Percentiles rank a stretch among this genome's conserved stretches.
Conservation (phyloP, 768 basidiomycete species). For the Leucocoprinus sp. region DNA sequence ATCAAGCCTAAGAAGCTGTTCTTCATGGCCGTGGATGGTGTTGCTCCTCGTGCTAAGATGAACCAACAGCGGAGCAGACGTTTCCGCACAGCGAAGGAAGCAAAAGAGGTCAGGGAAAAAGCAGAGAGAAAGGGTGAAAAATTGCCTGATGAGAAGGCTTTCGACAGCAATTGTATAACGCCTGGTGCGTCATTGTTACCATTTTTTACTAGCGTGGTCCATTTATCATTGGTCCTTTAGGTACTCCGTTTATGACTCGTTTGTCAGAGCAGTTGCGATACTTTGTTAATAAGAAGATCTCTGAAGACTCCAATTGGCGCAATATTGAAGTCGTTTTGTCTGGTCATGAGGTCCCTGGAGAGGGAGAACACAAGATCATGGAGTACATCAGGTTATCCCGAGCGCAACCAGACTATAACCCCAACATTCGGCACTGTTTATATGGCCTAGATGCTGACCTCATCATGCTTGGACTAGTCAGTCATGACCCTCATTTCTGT, state of each 20-base stretch:
- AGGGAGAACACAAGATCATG: conserved; percentile 99
- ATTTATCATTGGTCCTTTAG: conserved; percentile 27
- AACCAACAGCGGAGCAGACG: conserved; percentile 94
- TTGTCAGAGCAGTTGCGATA: conserved; percentile 91
- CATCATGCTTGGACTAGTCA: conserved; percentile 94
- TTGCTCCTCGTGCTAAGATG: conserved; percentile 97
- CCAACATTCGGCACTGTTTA: conserved; percentile 94
- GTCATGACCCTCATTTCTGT: conserved; percentile 99
- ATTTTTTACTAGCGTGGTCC: not conserved
- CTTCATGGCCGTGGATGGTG: conserved; percentile 98
- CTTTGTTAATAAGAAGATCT: conserved; percentile 97
- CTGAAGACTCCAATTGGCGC: conserved; percentile 94
- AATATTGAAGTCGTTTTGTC: conserved; percentile 88
- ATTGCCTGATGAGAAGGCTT: conserved; percentile 88
- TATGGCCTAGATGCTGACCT: conserved; percentile 98
- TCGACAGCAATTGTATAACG: conserved; percentile 98
- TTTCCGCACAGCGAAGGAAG: conserved; percentile 92
- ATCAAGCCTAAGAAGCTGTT: conserved; percentile 97
- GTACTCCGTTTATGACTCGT: conserved; percentile 91
- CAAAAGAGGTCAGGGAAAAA: conserved; percentile 77
- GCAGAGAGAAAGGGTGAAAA: conserved; percentile 86
- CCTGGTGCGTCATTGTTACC: conserved; percentile 58
- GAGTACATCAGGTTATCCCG: conserved; percentile 94
- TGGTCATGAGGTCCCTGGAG: conserved; percentile 97
- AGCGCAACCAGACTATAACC: conserved; percentile 93